Evolutionary conservation across 257 asterid species (phyloP).

Genomic region (Pogostemon cablin): DNA sequence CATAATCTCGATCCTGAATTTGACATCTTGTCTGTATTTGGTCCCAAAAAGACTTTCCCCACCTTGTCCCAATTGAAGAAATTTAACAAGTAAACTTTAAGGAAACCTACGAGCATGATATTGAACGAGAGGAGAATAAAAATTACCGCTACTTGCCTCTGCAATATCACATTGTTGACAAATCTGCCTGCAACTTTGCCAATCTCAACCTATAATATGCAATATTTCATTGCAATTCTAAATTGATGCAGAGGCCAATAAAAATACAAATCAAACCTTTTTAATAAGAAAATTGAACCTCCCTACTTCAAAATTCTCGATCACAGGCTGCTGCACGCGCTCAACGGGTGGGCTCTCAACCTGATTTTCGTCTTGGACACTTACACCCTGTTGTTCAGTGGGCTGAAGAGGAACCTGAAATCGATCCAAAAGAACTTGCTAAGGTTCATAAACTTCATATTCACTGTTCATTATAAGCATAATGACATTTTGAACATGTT

Average conservation of each 20-base stretch:
- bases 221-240: constrained; percentile 37
- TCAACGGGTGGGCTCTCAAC: constrained; percentile 70
- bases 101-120: constrained; percentile 24
- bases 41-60: constrained; percentile 24
- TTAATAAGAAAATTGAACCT: constrained; percentile 51
- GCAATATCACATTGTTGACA: constrained; percentile 31
- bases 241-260: constrained; percentile 40
- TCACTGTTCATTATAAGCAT: constrained; percentile 24
- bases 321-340: constrained; percentile 98
- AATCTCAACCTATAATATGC: constrained; percentile 29
- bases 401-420: constrained; percentile 78
- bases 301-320: constrained; percentile 73
- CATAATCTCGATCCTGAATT: background rate
- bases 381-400: constrained; percentile 90
- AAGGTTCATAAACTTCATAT: constrained; percentile 55
- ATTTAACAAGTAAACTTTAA: constrained; percentile 25
- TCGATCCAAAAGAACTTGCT: constrained; percentile 61
- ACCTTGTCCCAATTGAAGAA: constrained; percentile 20
- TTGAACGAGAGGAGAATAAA: constrained; percentile 26
- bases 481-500: constrained; percentile 19
- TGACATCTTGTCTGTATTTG: constrained; percentile 28
- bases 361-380: constrained; percentile 82
- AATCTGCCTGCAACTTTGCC: constrained; percentile 29
- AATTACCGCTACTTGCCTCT: constrained; percentile 28
- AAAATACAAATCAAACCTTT: constrained; percentile 38